phyloP scores from a whole-genome alignment of 306 rosid genomes.

The Cucumis hystrix region DNA sequence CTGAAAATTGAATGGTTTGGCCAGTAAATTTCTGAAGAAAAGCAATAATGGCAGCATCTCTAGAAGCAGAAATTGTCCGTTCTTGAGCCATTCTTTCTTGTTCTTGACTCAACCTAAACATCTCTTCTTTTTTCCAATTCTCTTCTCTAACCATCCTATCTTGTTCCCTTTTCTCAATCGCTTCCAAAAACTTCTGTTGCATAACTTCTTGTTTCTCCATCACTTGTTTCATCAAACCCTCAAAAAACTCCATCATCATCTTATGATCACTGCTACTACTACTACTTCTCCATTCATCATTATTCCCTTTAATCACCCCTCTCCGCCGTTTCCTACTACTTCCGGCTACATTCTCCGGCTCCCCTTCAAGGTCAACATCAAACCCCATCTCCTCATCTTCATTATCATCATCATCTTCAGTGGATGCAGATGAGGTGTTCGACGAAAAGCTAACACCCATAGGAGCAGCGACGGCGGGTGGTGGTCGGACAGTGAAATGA shows the following conservation, averaged over 20 bases:
- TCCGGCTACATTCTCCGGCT: slow-evolving; percentile 11
- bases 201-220: slow-evolving; percentile 32
- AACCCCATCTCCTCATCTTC: slow-evolving; percentile 13
- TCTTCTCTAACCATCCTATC: slow-evolving; percentile 34
- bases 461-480: background rate
- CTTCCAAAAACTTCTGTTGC: slow-evolving; percentile 37
- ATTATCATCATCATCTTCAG: slow-evolving; percentile 11
- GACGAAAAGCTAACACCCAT: slow-evolving; percentile 22
- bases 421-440: slow-evolving; percentile 24
- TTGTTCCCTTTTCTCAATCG: slow-evolving; percentile 29
- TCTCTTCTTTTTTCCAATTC: slow-evolving; percentile 34
- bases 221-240: slow-evolving; percentile 33
- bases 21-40: slow-evolving; percentile 37
- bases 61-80: slow-evolving; percentile 23
- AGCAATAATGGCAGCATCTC: slow-evolving; percentile 30
- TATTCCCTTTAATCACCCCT: background rate
- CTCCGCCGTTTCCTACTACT: slow-evolving; percentile 24
- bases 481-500: slow-evolving; percentile 3
- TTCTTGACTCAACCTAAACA: slow-evolving; percentile 22
- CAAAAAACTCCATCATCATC: slow-evolving; percentile 35
- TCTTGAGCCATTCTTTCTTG: slow-evolving; percentile 26
- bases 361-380: slow-evolving; percentile 3
- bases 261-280: background rate
- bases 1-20: slow-evolving; percentile 17
- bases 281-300: no score